Base-by-base conservation (phyloP, 2,329 filamentous ascomycete genomes). In the Exophiala alcalophila region DNA sequence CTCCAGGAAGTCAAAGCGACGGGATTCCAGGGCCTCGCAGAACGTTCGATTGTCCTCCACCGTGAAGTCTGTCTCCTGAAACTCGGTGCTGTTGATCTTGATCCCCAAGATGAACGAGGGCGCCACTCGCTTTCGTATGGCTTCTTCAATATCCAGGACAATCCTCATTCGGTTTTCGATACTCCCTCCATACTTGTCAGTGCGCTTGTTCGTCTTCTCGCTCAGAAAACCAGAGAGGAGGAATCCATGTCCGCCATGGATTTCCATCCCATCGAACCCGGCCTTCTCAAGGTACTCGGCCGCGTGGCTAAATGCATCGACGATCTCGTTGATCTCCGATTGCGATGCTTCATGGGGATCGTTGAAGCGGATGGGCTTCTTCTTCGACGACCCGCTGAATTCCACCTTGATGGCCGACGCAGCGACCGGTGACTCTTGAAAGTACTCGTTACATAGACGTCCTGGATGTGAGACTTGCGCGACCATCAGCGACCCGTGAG, bases 391-490 rank as follows among this genome's bases (percentile, higher is more conserved):
- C 59, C 12, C 74, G 59, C 47, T 72, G 68, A 19, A 75, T 64
- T 38, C 35, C 11, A 25, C 20, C 20, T 23, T 23, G 7, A 38
- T 15, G 5, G 35, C 35, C 12, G 35, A 38, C 9, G 35, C 35
- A n/a, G 35, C 35, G 12, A 38, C 35, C 4, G 35, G 24, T 12
- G n/a, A 47, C 70, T 72, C n/a, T 67, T 73, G 2, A 75, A 74
- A 3, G 68, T 9, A 69, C 67, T 57, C 83, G 79, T 1, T 21
- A 20, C 35, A 38, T 7, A 25, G 23, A 9, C 80, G 68, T n/a
- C 81, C 81, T 0, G 81, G 78, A 58, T 84, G 81, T 40, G 70
- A 74, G 44, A 84, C 68, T 58, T 84, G 80, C 2, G 67, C 74
- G n/a, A 83, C 64, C 14, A 80, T 67, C 11, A 83, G 64, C 30